Evolutionary conservation across 148 eudicot genomes (phyloP).

Genomic region (Mesembryanthemum crystallinum): DNA sequence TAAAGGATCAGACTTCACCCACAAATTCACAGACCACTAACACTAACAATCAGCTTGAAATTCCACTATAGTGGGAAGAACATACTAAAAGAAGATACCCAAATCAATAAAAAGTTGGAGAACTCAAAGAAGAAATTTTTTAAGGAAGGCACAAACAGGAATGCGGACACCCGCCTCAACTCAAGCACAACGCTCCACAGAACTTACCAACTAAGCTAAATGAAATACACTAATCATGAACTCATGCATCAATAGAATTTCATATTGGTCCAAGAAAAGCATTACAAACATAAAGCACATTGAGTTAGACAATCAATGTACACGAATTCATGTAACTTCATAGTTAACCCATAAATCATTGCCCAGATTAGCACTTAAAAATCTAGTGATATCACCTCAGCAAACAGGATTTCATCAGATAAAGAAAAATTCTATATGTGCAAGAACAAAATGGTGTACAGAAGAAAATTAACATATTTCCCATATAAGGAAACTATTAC

Average conservation of each 20-base stretch:
- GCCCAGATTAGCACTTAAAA: background rate
- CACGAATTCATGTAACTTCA: background rate
- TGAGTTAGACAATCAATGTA: background rate
- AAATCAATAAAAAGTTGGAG: too few species aligned
- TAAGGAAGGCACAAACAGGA: background rate
- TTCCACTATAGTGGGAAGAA: background rate
- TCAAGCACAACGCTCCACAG: too few species aligned
- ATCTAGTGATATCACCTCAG: background rate
- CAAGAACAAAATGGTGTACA: background rate
- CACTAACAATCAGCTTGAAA: slow-evolving; percentile 2
- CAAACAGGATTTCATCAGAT: background rate
- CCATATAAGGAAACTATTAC: background rate
- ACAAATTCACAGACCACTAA: background rate
- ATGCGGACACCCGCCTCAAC: too few species aligned
- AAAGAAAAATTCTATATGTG: background rate
- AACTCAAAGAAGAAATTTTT: background rate
- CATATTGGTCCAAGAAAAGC: background rate
- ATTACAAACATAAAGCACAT: background rate
- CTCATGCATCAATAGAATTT: background rate
- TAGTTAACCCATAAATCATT: background rate
- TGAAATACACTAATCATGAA: too few species aligned
- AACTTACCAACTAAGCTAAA: too few species aligned
- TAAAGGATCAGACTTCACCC: background rate
- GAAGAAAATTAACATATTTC: background rate
- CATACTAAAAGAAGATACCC: background rate